phyloP scores from a whole-genome alignment of 352 stramenopile species.

The Stephanocyclus meneghinianus region DNA sequence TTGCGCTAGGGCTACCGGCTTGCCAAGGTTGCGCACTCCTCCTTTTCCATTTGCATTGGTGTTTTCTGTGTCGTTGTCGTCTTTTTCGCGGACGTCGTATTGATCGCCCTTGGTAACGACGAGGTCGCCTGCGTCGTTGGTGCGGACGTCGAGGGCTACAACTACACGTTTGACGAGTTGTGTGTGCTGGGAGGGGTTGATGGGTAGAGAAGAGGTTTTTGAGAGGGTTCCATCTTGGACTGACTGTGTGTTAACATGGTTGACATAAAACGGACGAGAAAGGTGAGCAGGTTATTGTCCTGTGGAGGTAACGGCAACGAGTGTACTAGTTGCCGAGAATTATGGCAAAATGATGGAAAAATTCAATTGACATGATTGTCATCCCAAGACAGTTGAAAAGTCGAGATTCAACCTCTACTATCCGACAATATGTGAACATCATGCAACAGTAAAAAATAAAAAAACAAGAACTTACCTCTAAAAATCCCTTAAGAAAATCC shows the following conservation, averaged over 20 bases:
- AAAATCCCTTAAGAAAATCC: constrained; percentile 89
- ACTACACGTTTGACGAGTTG: constrained; percentile 93
- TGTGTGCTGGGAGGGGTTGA: constrained; percentile 82
- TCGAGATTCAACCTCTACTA: too few species aligned
- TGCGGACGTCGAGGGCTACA: constrained; percentile 94
- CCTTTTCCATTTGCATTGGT: constrained; percentile 67
- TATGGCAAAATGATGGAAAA: background rate
- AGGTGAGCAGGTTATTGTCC: background rate
- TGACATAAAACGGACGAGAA: background rate
- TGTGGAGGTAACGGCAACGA: background rate
- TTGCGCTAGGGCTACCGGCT: constrained; percentile 91
- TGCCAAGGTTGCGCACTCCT: constrained; percentile 95
- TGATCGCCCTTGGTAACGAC: constrained; percentile 99
- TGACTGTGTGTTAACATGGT: constrained; percentile 31
- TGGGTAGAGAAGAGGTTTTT: constrained; percentile 52
- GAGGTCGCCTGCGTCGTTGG: constrained; percentile 94
- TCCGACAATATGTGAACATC: too few species aligned
- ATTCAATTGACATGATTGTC: background rate
- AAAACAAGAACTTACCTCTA: constrained; percentile 78
- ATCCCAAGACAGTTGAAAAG: background rate
- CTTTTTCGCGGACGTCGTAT: constrained; percentile 94
- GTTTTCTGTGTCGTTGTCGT: constrained; percentile 62
- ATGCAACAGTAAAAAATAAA: background rate
- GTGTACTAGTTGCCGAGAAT: background rate
- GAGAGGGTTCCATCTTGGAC: constrained; percentile 72